A percentile compares a stretch with the other conserved stretches of the same genome.
These are phyloP conservation scores for Mucor racemosus DNA, from an alignment of 371 early-diverging fungal genomes.

Conservation along the genomic window DNA sequence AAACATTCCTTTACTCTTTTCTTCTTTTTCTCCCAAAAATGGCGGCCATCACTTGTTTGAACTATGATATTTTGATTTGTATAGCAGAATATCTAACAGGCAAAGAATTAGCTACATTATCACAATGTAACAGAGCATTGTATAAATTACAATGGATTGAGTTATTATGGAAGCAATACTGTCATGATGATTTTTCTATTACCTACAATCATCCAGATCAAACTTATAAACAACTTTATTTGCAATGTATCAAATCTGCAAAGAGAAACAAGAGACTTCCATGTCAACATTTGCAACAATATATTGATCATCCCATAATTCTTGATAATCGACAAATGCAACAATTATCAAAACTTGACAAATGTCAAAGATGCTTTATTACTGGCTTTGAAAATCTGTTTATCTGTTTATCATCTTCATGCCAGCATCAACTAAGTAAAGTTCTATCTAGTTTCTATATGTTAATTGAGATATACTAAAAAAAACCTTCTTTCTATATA, in stretches of 20 bases:
- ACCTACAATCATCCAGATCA: slow-evolving; percentile 38
- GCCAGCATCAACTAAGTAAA: slow-evolving; percentile 16
- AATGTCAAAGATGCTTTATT: slow-evolving; percentile 8
- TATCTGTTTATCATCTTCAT: slow-evolving; percentile 24
- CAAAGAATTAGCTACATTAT: background rate
- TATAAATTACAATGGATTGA: slow-evolving; percentile 16
- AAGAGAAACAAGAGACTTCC: slow-evolving; percentile 24
- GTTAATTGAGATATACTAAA: background rate
- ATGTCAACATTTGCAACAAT: slow-evolving; percentile 25
- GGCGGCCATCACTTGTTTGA: background rate
- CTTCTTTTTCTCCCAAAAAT: background rate
- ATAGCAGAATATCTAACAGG: slow-evolving; percentile 11
- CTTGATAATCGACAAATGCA: background rate
- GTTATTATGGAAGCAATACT: slow-evolving; percentile 31
- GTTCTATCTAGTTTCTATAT: background rate
- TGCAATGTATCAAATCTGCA: background rate
- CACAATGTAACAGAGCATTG: slow-evolving; percentile 7
- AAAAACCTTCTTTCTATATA: slow-evolving; percentile 9
- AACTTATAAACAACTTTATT: slow-evolving; percentile 26
- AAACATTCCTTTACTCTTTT: background rate
- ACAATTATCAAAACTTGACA: background rate
- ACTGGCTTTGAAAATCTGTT: slow-evolving; percentile 26
- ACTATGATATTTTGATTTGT: slow-evolving; percentile 7
- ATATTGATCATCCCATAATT: background rate
- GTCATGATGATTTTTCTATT: slow-evolving; percentile 24